phyloP scores from a whole-genome alignment of 2,329 filamentous ascomycete species.

The Chrysoporthe austroafricana region DNA sequence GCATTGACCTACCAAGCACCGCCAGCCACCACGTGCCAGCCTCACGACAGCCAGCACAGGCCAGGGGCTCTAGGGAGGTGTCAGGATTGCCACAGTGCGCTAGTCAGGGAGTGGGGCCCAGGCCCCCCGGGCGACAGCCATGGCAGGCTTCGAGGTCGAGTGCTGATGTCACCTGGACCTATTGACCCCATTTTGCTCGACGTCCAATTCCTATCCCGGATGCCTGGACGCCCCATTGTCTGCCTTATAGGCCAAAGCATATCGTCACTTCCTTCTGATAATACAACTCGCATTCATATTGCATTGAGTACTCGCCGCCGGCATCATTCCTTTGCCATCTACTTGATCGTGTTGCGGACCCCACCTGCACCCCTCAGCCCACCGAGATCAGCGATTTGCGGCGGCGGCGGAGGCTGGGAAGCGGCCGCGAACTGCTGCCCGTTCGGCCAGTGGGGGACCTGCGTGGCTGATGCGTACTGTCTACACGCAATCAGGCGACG shows the following conservation, averaged over 20 bases:
- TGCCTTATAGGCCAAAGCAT: neutral
- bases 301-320: neutral
- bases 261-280: neutral
- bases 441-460: neutral
- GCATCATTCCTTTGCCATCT: neutral
- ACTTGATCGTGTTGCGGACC: neutral
- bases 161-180: conserved; percentile 3
- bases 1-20: neutral
- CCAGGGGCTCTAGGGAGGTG: neutral
- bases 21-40: neutral
- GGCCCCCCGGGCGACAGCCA: neutral
- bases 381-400: neutral
- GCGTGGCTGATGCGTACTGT: neutral
- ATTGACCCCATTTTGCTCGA: neutral
- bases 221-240: neutral
- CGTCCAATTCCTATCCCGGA: neutral
- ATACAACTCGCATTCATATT: neutral
- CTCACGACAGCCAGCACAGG: neutral
- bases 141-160: neutral
- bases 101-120: neutral
- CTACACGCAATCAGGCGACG: neutral
- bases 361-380: neutral
- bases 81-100: neutral
- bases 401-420: neutral
- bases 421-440: neutral